Percentiles rank a stretch among this genome's conserved stretches.
These are phyloP conservation scores for Yamadazyma conglobata DNA, from an alignment of 1,139 yeast species.

Conservation along the genomic window DNA sequence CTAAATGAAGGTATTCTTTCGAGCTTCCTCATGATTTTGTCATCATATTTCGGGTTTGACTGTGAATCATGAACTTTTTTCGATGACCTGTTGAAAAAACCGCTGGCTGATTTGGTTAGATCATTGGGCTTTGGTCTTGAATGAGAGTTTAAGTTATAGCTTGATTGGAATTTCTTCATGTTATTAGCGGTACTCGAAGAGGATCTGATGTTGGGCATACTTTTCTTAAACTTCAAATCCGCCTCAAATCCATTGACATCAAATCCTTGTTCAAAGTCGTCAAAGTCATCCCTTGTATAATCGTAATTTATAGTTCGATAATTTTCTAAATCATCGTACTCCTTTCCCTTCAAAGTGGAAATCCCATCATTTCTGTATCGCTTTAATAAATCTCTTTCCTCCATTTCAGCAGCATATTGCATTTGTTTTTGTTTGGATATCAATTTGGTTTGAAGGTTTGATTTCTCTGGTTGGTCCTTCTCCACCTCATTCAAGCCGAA, in stretches of 20 bases:
- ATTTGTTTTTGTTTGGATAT: slow-evolving; percentile 25
- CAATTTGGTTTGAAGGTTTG: slow-evolving; percentile 19
- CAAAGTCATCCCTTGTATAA: slow-evolving; percentile 37
- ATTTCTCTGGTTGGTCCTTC: slow-evolving; percentile 1
- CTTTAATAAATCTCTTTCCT: slow-evolving; percentile 28
- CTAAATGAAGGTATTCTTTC: slow-evolving; percentile 43
- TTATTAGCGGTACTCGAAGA: slow-evolving; percentile 2
- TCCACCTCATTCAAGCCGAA: slow-evolving; percentile 21
- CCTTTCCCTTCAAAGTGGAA: slow-evolving; percentile 26
- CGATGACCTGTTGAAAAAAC: slow-evolving; percentile 12
- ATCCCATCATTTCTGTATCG: slow-evolving; percentile 19
- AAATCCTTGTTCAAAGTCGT: slow-evolving; percentile 38
- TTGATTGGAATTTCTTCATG: slow-evolving; percentile 12
- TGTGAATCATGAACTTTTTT: background rate
- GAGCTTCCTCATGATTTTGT: slow-evolving; percentile 33
- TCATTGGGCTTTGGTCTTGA: slow-evolving; percentile 9
- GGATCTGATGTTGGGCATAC: slow-evolving; percentile 25
- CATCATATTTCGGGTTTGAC: slow-evolving; percentile 18
- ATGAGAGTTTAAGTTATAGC: slow-evolving; percentile 7
- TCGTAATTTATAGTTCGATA: slow-evolving; percentile 37
- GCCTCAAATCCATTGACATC: slow-evolving; percentile 10
- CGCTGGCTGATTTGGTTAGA: slow-evolving; percentile 32
- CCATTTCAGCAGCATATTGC: slow-evolving; percentile 33
- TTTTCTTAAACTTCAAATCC: slow-evolving; percentile 17
- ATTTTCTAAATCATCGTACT: slow-evolving; percentile 28